Evolutionary conservation across 78 protist species (phyloP).

Genomic region (Fonticula alba): DNA sequence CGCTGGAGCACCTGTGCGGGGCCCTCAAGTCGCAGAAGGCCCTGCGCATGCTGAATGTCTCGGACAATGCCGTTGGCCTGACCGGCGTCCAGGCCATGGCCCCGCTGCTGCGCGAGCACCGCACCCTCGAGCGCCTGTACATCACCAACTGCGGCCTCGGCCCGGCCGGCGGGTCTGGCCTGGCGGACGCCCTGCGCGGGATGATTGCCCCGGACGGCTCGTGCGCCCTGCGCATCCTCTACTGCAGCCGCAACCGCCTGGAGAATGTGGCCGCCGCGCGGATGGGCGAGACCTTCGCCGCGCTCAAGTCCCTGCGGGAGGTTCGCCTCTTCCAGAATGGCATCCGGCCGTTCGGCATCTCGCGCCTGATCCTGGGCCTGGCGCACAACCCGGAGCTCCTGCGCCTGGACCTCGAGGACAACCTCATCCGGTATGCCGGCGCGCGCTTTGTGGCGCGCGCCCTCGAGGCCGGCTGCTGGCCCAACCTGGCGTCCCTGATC

Average conservation of each 20-base stretch:
- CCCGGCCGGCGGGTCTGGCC: background rate
- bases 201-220: background rate
- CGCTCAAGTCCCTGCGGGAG: background rate
- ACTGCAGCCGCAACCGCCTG: background rate
- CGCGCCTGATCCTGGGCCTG: background rate
- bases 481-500: background rate
- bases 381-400: background rate
- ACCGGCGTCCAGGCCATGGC: background rate
- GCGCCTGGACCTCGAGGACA: slow-evolving; percentile 5
- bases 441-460: background rate
- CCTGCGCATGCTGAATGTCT: background rate
- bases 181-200: background rate
- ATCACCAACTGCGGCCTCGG: slow-evolving; percentile 16
- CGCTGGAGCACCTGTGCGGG: background rate
- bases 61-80: slow-evolving; percentile 13
- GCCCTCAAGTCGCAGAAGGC: background rate
- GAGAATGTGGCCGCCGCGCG: background rate
- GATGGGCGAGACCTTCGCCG: background rate
- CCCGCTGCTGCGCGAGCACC: background rate
- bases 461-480: background rate
- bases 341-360: slow-evolving; percentile 3
- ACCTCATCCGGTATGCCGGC: background rate
- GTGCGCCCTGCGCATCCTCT: background rate
- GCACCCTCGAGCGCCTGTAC: background rate
- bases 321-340: slow-evolving; percentile 9